Evolutionary conservation across 139 green algal genomes (phyloP), one percentile per base, ranked within the genome.

Genomic region (Coelastrella sp.): DNA sequence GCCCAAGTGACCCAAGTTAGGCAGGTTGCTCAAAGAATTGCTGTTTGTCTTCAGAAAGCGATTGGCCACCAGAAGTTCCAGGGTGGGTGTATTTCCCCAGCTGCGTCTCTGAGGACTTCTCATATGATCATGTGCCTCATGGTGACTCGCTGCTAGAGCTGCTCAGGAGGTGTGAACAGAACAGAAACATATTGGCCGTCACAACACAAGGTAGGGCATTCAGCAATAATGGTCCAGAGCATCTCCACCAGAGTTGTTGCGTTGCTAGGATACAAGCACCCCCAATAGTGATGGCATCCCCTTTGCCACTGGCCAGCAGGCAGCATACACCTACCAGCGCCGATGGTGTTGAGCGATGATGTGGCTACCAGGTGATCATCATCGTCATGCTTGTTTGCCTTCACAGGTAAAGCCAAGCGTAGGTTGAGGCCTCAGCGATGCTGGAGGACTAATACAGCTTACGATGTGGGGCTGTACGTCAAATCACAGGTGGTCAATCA

Each of bases 381-480:
- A 38, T 23, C 48, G 13, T 15, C 48, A 57, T 15, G 48, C 48
- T 15, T 57, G 13, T 15, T 57, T 2, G 3, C 23, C 13, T 66
- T 32, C 23, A 8, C 23, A 80, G 72, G 72, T 35, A 48, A 80
- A 53, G 35, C n/a, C 15, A 80, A 80, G 32, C 15, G 27, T 30
- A 66, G 37, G 11, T 30, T 80, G 30, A 45, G 72, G 5, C 72
- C 72, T 37, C 72, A 80, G 45, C n/a, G 45, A 30, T 80, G 45
- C 45, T 80, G 72, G 72, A 21, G 7, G 13, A 8, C 21, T 23
- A 2, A 66, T 30, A 45, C 72, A 6, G 17, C 27, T 17, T 67
- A 48, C 66, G 72, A 80, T 66, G 72, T 80, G 15, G 72, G 72
- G 30, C 72, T 80, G 72, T 80, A 50, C 30, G 72, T 80, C 27